Conservation (phyloP, 208 protist species). For the Acanthamoeba castellanii region DNA sequence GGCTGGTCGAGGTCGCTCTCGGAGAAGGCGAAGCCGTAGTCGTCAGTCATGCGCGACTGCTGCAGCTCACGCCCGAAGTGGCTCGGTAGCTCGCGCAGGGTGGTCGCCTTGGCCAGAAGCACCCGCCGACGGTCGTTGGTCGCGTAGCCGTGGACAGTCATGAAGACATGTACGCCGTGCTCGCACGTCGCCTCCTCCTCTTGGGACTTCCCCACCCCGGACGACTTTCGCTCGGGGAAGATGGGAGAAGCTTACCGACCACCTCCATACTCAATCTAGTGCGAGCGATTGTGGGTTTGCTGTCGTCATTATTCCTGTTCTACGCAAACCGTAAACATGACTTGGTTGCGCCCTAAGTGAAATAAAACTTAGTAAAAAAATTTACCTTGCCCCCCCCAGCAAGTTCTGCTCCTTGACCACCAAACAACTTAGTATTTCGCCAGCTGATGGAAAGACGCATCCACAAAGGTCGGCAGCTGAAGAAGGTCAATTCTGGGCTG, state of each 20-base stretch:
- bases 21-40: slow-evolving; percentile 13
- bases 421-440: no score
- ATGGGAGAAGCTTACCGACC: not conserved
- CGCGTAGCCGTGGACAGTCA: not conserved
- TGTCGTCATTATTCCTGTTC: no score
- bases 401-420: no score
- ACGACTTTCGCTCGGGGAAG: not conserved
- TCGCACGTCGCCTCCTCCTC: not conserved
- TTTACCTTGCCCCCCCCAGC: not conserved
- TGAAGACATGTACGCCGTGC: slow-evolving; percentile 5
- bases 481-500: no score
- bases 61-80: not conserved
- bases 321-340: no score
- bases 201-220: not conserved
- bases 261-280: not conserved
- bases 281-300: not conserved
- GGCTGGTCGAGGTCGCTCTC: slow-evolving; percentile 12
- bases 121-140: not conserved
- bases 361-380: not conserved
- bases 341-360: no score
- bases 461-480: no score
- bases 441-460: no score
- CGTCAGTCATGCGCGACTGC: not conserved
- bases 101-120: not conserved
- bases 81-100: not conserved